These are phyloP conservation scores for Euphorbia corollata DNA, from an alignment of 441 rosid genomes.

Conservation along the genomic window DNA sequence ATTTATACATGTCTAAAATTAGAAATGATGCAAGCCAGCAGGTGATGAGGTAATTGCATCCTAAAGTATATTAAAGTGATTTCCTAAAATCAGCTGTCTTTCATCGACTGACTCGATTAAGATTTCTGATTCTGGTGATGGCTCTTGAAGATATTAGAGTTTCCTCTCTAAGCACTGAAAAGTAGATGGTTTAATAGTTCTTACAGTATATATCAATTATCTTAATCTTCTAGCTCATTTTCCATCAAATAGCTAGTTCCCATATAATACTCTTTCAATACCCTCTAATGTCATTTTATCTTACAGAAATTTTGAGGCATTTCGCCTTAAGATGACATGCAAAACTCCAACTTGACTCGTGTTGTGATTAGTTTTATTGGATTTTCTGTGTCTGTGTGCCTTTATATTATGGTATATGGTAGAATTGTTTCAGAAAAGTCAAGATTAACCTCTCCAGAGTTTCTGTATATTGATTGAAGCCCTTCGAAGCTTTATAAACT, in stretches of 20 bases:
- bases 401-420: constrained; percentile 5
- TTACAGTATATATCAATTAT: background rate
- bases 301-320: background rate
- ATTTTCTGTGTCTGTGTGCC: background rate
- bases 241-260: background rate
- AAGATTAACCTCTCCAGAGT: constrained; percentile 60
- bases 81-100: background rate
- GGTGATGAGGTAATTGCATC: background rate
- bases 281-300: background rate
- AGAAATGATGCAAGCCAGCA: too few species aligned
- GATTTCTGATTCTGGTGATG: background rate
- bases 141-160: background rate
- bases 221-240: background rate
- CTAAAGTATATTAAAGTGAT: background rate
- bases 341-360: background rate
- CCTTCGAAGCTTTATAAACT: constrained; percentile 47
- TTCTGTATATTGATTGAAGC: constrained; percentile 63
- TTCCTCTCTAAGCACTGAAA: background rate
- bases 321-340: background rate
- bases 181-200: background rate
- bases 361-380: background rate
- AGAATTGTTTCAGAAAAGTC: constrained; percentile 14
- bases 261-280: background rate
- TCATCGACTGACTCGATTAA: background rate
- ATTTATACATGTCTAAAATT: background rate